phyloP scores from a whole-genome alignment of 2,329 filamentous ascomycete species.

The Cryphonectria carpinicola region DNA sequence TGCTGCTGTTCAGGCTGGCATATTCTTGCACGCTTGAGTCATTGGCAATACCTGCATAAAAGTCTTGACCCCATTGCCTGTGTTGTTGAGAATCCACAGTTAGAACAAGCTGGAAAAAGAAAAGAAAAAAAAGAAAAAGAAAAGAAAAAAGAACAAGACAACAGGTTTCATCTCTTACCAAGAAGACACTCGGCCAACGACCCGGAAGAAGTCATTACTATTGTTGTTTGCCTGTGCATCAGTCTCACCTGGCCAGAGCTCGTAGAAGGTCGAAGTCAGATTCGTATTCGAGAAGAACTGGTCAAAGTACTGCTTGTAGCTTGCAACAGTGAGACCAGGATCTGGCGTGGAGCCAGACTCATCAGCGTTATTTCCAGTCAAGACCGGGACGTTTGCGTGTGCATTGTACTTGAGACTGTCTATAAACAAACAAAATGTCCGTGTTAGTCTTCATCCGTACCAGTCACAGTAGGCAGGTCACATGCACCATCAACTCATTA shows the following conservation, averaged over 20 bases:
- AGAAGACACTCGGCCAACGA: not conserved
- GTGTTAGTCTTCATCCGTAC: not conserved
- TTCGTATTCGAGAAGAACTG: constrained; percentile 11
- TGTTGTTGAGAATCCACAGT: not conserved
- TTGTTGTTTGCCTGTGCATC: constrained; percentile 1
- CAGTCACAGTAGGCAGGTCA: not conserved
- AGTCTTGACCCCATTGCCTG: constrained; percentile 13
- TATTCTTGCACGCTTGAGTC: not conserved
- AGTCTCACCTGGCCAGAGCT: constrained; percentile 4
- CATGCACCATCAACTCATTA: not conserved
- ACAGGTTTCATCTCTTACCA: not conserved
- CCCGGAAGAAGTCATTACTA: constrained; percentile 8
- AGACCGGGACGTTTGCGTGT: not conserved
- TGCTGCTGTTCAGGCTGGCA: constrained; percentile 8
- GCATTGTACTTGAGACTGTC: constrained; percentile 15
- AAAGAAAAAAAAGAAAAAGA: no score
- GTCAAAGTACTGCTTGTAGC: constrained; percentile 9
- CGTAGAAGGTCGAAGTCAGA: constrained; percentile 4
- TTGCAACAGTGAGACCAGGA: constrained; percentile 6
- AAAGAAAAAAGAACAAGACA: no score
- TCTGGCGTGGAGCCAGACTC: not conserved
- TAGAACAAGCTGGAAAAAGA: not conserved
- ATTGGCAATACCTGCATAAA: constrained; percentile 1
- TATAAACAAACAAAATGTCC: not conserved
- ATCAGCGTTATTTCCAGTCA: constrained; percentile 6